Conservation (phyloP, 768 basidiomycete species). For the Suillus variegatus region DNA sequence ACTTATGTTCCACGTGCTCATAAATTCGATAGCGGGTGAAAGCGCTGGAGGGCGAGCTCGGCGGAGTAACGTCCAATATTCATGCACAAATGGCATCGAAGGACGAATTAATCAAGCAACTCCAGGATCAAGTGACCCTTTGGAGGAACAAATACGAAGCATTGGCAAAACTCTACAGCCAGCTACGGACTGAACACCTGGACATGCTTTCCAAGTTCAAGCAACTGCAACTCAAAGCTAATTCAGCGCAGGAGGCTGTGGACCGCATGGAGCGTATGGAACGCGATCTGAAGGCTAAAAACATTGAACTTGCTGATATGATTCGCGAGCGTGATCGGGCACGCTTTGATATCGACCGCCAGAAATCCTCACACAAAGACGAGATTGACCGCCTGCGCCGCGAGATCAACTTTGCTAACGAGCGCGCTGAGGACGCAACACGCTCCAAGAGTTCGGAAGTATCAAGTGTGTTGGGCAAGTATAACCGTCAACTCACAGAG, state of each 20-base stretch:
- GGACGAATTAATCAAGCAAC: conserved; percentile 92
- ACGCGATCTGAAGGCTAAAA: conserved; percentile 97
- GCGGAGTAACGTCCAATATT: conserved; percentile 71
- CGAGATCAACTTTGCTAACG: conserved; percentile 92
- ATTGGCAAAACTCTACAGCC: conserved; percentile 96
- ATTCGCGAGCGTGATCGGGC: conserved; percentile 96
- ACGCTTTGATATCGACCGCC: conserved; percentile 90
- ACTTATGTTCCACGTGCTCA: conserved; percentile 10
- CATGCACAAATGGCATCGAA: conserved; percentile 87
- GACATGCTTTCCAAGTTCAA: conserved; percentile 98
- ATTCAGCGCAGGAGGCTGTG: conserved; percentile 96
- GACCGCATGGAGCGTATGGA: conserved; percentile 99
- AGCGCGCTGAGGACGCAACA: conserved; percentile 93
- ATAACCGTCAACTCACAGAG: conserved; percentile 94
- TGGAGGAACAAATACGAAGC: conserved; percentile 99
- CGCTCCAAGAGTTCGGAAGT: conserved; percentile 94
- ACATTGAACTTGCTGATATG: conserved; percentile 98
- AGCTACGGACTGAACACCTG: conserved; percentile 94
- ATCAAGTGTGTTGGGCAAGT: conserved; percentile 83
- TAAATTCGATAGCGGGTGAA: conserved; percentile 75
- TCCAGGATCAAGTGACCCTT: conserved; percentile 93
- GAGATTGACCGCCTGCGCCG: conserved; percentile 91
- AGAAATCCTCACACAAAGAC: conserved; percentile 93
- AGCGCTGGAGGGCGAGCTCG: conserved; percentile 89
- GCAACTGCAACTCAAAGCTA: conserved; percentile 95